phyloP scores from a whole-genome alignment of 306 rosid species.

The Cucumis cinereus region DNA sequence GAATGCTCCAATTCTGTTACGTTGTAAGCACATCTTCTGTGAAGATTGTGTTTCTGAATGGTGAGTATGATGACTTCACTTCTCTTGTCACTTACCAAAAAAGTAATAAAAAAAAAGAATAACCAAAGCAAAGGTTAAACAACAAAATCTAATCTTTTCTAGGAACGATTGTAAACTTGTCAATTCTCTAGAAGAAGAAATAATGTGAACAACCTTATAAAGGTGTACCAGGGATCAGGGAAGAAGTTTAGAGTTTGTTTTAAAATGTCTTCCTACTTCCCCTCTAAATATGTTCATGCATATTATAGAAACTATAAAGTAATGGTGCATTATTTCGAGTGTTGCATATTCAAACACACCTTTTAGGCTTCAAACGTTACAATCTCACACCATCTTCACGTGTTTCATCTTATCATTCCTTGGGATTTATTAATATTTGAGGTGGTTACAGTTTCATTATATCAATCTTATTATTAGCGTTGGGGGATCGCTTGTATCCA shows the following conservation, averaged over 20 bases:
- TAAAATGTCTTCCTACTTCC: neutral
- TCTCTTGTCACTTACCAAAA: neutral
- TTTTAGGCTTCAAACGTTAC: neutral
- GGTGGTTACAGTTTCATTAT: neutral
- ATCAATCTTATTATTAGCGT: neutral
- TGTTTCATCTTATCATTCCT: neutral
- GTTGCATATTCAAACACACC: neutral
- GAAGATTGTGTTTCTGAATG: constrained; percentile 94
- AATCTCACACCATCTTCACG: neutral
- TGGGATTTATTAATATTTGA: neutral
- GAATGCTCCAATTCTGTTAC: constrained; percentile 61
- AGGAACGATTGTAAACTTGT: neutral
- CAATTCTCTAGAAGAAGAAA: neutral
- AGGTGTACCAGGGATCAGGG: neutral
- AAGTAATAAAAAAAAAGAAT: too few species aligned
- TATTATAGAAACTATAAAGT: neutral
- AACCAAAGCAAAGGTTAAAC: too few species aligned
- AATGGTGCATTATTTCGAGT: neutral
- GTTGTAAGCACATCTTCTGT: constrained; percentile 87
- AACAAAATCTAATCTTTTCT: neutral
- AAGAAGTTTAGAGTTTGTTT: neutral
- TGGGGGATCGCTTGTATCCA: neutral
- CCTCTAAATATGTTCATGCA: neutral
- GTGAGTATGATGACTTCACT: constrained; percentile 35
- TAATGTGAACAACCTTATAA: neutral